Percentiles rank a stretch among this genome's conserved stretches.
Evolutionary conservation across 257 asterid species (phyloP).

Genomic region (Parsonsia alboflavescens): DNA sequence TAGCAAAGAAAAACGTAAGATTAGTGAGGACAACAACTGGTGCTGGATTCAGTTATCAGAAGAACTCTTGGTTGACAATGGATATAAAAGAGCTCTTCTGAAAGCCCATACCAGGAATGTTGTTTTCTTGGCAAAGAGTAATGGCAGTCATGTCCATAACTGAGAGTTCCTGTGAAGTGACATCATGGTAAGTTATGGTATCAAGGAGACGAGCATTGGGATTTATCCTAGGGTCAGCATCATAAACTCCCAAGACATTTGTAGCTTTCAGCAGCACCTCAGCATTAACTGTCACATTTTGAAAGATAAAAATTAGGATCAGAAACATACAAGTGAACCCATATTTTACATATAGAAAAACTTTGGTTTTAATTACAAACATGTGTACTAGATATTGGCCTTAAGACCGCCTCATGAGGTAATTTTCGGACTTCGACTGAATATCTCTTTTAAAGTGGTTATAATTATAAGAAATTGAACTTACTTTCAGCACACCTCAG

Average conservation of each 20-base stretch:
- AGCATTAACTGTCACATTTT: conserved; percentile 57
- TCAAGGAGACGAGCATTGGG: conserved; percentile 76
- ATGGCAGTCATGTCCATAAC: conserved; percentile 98
- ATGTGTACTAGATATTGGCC: not conserved
- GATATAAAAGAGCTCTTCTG: not conserved
- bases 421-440: not conserved
- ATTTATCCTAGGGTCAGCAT: conserved; percentile 63
- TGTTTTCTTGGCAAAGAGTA: conserved; percentile 94
- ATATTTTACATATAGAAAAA: not conserved
- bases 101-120: conserved; percentile 72
- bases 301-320: conserved; percentile 6
- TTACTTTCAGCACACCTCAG: conserved; percentile 94
- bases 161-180: conserved; percentile 73
- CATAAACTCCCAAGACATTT: conserved; percentile 90
- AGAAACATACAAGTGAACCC: not conserved
- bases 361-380: not conserved
- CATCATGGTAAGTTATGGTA: conserved; percentile 70
- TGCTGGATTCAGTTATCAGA: not conserved
- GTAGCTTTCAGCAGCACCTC: conserved; percentile 98
- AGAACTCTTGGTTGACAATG: not conserved
- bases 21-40: not conserved
- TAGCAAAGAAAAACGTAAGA: conserved; percentile 1
- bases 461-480: conserved; percentile 21
- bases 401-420: not conserved
- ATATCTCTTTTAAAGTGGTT: not conserved